These are phyloP conservation scores for Daldinia loculata DNA, from an alignment of 495 filamentous ascomycete genomes.

Conservation along the genomic window DNA sequence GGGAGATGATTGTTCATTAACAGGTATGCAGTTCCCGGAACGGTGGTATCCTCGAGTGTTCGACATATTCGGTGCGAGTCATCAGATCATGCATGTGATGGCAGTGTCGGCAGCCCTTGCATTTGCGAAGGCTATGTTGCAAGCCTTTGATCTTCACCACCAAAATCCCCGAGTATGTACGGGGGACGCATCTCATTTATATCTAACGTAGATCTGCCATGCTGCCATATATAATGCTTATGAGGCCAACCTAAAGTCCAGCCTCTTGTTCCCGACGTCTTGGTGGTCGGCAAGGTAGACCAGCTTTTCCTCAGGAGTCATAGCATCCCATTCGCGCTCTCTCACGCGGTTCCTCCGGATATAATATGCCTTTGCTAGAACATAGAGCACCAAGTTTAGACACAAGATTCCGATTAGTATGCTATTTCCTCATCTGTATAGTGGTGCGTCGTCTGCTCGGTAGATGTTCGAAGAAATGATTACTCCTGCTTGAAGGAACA, in stretches of 20 bases:
- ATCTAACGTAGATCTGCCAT: not conserved
- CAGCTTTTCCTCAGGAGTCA: conserved; percentile 68
- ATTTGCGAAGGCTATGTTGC: conserved; percentile 54
- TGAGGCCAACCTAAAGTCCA: conserved; percentile 63
- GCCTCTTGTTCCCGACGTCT: conserved; percentile 77
- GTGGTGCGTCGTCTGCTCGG: conserved; percentile 68
- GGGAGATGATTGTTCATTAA: not conserved
- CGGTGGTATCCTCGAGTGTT: conserved; percentile 55
- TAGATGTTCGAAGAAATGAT: conserved; percentile 68
- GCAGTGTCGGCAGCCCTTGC: conserved; percentile 57
- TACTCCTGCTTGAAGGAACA: conserved; percentile 72
- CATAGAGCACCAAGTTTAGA: conserved; percentile 64
- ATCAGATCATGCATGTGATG: conserved; percentile 62
- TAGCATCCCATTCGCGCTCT: conserved; percentile 57
- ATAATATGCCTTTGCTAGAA: conserved; percentile 69
- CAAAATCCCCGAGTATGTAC: conserved; percentile 6
- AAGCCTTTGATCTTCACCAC: conserved; percentile 59
- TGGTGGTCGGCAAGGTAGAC: conserved; percentile 71
- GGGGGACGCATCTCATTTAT: not conserved
- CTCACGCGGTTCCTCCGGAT: conserved; percentile 62
- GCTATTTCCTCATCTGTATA: conserved; percentile 72
- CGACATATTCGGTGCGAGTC: conserved; percentile 60
- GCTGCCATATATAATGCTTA: conserved; percentile 20
- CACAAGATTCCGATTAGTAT: conserved; percentile 65
- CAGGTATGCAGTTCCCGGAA: conserved; percentile 58